These are phyloP conservation scores for Bruguiera gymnorhiza DNA, from an alignment of 345 rosid species.

Conservation along the genomic window DNA sequence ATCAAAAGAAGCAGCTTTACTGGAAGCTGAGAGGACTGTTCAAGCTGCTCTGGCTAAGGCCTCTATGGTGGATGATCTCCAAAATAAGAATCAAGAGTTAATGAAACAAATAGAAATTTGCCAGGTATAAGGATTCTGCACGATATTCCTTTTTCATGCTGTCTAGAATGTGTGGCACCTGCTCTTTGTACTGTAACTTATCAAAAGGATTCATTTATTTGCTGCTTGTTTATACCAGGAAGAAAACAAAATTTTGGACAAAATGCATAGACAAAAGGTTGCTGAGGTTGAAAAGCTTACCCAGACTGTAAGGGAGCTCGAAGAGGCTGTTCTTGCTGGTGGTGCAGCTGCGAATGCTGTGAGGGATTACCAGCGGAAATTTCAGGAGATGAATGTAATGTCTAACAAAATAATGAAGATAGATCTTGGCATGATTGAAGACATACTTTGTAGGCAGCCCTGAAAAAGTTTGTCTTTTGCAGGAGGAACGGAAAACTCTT, in stretches of 20 bases:
- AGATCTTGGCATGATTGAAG: conserved; percentile 9
- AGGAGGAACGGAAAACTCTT: conserved; percentile 95
- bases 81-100: conserved; percentile 92
- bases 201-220: conserved; percentile 3
- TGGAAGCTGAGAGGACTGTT: conserved; percentile 97
- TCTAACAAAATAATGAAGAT: conserved; percentile 8
- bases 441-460: conserved; percentile 1
- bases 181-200: not conserved
- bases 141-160: conserved; percentile 7
- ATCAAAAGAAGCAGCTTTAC: conserved; percentile 94
- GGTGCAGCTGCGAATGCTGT: conserved; percentile 99
- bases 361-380: conserved; percentile 95
- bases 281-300: conserved; percentile 99
- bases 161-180: conserved; percentile 1
- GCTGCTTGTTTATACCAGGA: conserved; percentile 48
- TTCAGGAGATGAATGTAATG: conserved; percentile 98
- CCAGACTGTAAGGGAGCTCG: conserved; percentile 91
- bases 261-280: conserved; percentile 94
- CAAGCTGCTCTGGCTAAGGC: conserved; percentile 89
- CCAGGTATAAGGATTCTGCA: conserved; percentile 49
- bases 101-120: conserved; percentile 96
- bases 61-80: conserved; percentile 98
- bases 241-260: conserved; percentile 94
- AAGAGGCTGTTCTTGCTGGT: conserved; percentile 99
- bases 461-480: conserved; percentile 13